Percentiles rank a stretch among this genome's conserved stretches.
These are phyloP conservation scores for Adansonia grandidieri DNA, from an alignment of 441 rosid species.

Conservation along the genomic window DNA sequence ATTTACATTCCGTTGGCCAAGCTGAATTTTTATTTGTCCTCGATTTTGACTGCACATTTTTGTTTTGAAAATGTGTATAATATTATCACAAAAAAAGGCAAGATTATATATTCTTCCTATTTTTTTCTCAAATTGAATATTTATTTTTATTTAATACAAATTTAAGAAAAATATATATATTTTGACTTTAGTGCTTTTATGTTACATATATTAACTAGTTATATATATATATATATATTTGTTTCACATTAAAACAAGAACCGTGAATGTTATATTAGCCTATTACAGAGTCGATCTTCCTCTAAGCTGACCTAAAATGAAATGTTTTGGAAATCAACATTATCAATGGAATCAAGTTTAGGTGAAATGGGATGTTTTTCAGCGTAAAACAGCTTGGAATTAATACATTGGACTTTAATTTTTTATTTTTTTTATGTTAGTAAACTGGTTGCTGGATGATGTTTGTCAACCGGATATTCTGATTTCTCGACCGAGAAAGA, in stretches of 20 bases:
- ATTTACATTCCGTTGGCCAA: no score
- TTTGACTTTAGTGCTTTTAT: no score
- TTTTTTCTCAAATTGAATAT: neutral
- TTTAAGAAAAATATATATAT: no score
- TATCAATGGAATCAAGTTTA: neutral
- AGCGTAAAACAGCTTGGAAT: conserved; percentile 9
- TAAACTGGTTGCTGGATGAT: conserved; percentile 33
- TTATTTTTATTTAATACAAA: no score
- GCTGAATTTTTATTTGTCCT: no score
- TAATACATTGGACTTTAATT: neutral
- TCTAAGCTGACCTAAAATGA: neutral
- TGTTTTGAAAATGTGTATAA: no score
- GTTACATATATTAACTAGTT: no score
- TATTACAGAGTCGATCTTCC: neutral
- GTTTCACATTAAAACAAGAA: neutral
- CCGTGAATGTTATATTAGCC: neutral
- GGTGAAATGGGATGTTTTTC: neutral
- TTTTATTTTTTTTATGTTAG: neutral
- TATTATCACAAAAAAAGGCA: no score
- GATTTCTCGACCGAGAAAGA: neutral
- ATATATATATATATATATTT: neutral
- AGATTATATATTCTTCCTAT: neutral
- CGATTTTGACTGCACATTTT: no score
- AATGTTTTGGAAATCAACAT: neutral
- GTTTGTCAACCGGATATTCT: conserved; percentile 24